A percentile compares a stretch with the other conserved stretches of the same genome.
Evolutionary conservation across 441 rosid genomes (phyloP).

Genomic region (Hura crepitans): DNA sequence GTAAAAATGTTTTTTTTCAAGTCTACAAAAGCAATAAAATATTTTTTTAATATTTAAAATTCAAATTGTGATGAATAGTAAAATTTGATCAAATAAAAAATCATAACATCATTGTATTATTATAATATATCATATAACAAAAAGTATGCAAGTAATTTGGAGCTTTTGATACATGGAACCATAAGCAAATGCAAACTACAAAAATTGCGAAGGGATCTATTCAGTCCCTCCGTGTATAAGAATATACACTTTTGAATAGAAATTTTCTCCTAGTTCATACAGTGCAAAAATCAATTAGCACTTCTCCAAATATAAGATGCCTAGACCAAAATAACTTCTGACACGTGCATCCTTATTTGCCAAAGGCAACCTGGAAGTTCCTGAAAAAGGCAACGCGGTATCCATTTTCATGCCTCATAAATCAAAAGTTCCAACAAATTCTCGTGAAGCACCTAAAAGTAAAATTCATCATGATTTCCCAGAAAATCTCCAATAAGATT

Average conservation of each 20-base stretch:
- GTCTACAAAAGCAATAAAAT: no score
- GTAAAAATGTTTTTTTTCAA: no score
- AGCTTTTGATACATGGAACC: slow-evolving; percentile 16
- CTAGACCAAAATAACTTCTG: background rate
- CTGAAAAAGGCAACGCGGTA: slow-evolving; percentile 84
- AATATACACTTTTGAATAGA: slow-evolving; percentile 10
- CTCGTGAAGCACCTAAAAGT: slow-evolving; percentile 88
- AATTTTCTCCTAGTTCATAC: background rate
- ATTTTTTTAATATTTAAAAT: no score
- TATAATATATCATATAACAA: slow-evolving; percentile 6
- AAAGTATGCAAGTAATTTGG: slow-evolving; percentile 24
- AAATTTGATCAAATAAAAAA: no score
- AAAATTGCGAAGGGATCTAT: slow-evolving; percentile 17
- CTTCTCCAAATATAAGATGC: slow-evolving; percentile 2
- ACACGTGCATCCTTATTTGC: slow-evolving; percentile 57
- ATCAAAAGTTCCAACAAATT: slow-evolving; percentile 90
- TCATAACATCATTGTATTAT: no score
- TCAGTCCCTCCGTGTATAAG: slow-evolving; percentile 13
- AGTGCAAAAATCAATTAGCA: background rate
- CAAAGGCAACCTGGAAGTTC: slow-evolving; percentile 83
- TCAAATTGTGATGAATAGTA: no score
- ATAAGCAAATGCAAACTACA: slow-evolving; percentile 17
- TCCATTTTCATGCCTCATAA: slow-evolving; percentile 82
- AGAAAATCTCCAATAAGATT: slow-evolving; percentile 82
- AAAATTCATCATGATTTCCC: slow-evolving; percentile 91